phyloP scores from a whole-genome alignment of 1,284 basidiomycete species.

The Ceratobasidium theobromae region DNA sequence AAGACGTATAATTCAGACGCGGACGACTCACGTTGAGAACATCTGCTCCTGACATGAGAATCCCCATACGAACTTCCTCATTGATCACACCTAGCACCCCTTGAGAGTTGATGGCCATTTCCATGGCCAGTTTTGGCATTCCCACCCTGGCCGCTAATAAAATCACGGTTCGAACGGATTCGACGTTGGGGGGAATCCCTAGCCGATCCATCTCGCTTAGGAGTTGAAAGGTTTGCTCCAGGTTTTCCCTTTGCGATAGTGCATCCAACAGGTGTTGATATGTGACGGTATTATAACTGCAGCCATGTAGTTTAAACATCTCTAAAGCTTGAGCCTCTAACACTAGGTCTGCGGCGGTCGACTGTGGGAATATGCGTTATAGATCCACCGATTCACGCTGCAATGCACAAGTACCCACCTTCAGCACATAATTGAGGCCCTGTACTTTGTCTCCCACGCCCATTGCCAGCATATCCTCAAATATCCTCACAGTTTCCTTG shows the following conservation, averaged over 20 bases:
- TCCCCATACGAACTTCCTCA: constrained; percentile 58
- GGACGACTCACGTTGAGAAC: constrained; percentile 58
- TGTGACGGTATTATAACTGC: constrained; percentile 40
- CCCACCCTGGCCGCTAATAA: constrained; percentile 1
- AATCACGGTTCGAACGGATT: constrained; percentile 7
- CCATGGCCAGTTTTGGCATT: constrained; percentile 19
- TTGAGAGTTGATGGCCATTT: constrained; percentile 38
- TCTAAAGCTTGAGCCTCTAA: constrained; percentile 45
- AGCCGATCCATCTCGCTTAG: constrained; percentile 53
- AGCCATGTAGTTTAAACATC: constrained; percentile 42
- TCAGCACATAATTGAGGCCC: constrained; percentile 65
- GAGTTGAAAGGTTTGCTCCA: constrained; percentile 9
- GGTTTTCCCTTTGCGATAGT: background rate
- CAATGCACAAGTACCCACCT: constrained; percentile 48
- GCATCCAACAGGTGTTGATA: constrained; percentile 33
- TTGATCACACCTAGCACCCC: constrained; percentile 55
- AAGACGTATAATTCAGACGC: background rate
- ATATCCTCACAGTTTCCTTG: constrained; percentile 63
- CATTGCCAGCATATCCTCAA: constrained; percentile 67
- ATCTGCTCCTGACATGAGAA: constrained; percentile 59
- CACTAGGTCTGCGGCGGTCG: constrained; percentile 37
- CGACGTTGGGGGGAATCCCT: constrained; percentile 50
- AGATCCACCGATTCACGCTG: constrained; percentile 1
- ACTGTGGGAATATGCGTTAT: background rate
- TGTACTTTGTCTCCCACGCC: constrained; percentile 58